These are phyloP conservation scores for Talaromyces sp. DNA, from an alignment of 2,329 filamentous ascomycete genomes.

Conservation along the genomic window DNA sequence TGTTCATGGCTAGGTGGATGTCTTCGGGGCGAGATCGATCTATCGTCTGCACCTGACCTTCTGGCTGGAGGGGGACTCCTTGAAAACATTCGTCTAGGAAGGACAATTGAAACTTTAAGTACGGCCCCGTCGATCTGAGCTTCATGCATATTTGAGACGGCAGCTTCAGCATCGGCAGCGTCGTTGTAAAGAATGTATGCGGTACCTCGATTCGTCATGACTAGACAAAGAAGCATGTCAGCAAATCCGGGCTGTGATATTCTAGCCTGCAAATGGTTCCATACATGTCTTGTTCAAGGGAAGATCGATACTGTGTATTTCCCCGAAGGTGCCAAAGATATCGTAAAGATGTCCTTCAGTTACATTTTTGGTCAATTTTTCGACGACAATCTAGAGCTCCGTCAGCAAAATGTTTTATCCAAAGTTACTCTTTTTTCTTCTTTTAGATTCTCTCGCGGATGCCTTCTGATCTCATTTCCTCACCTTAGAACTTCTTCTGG, in stretches of 20 bases:
- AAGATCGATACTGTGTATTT: constrained; percentile 80
- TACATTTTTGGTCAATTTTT: constrained; percentile 92
- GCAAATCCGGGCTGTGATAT: background rate
- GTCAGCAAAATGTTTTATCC: background rate
- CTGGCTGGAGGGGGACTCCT: constrained; percentile 69
- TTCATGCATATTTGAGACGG: constrained; percentile 96
- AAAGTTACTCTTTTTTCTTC: background rate
- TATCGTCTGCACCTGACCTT: constrained; percentile 56
- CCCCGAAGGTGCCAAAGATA: constrained; percentile 85
- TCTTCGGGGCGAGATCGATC: constrained; percentile 39
- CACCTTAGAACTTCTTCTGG: constrained; percentile 24
- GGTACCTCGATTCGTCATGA: constrained; percentile 84
- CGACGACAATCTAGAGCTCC: constrained; percentile 72
- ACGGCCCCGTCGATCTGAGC: constrained; percentile 81
- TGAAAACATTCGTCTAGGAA: constrained; percentile 77
- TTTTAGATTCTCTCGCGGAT: background rate
- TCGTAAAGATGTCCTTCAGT: constrained; percentile 82
- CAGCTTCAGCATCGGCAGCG: constrained; percentile 73
- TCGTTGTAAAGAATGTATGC: constrained; percentile 84
- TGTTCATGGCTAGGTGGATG: constrained; percentile 21
- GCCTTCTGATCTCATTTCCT: background rate
- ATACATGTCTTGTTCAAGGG: constrained; percentile 82
- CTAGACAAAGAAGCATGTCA: constrained; percentile 41
- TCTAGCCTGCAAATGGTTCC: background rate
- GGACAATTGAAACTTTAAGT: constrained; percentile 82